Percentiles rank a stretch among this genome's conserved stretches.
Evolutionary conservation across 2,329 filamentous ascomycete species (phyloP).

Genomic region (Trichoderma sp.): DNA sequence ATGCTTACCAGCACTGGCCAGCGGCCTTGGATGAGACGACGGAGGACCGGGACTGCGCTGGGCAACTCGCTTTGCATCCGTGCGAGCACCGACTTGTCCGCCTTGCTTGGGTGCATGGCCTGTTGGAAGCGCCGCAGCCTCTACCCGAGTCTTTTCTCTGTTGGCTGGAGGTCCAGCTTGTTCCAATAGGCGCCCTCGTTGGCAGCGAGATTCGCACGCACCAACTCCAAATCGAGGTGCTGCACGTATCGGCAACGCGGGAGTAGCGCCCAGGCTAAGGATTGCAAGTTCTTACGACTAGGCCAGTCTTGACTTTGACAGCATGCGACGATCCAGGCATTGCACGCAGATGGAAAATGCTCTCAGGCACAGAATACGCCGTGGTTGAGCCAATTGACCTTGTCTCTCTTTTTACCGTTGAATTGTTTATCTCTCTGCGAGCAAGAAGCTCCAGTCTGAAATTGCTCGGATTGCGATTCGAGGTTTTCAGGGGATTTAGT

Average conservation of each 20-base stretch:
- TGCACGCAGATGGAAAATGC: neutral
- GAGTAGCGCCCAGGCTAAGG: neutral
- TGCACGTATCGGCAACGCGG: neutral
- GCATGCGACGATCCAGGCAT: neutral
- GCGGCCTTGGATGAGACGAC: neutral
- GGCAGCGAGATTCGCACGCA: conserved; percentile 10
- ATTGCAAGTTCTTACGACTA: neutral
- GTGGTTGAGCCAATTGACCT: neutral
- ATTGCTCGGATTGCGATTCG: neutral
- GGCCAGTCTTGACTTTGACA: neutral
- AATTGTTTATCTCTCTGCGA: neutral
- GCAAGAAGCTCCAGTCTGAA: neutral
- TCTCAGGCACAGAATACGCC: neutral
- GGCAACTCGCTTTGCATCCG: neutral
- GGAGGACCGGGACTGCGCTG: neutral
- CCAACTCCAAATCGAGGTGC: neutral
- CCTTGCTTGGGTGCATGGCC: neutral
- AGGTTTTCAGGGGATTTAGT: neutral
- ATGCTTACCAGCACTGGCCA: neutral
- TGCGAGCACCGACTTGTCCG: neutral
- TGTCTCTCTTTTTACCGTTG: neutral
- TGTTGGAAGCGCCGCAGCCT: neutral
- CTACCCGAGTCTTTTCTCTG: neutral
- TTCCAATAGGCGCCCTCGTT: neutral
- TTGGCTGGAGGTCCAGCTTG: neutral